Evolutionary conservation across 139 green algal species (phyloP).

Genomic region (Coelastrella sp.): DNA sequence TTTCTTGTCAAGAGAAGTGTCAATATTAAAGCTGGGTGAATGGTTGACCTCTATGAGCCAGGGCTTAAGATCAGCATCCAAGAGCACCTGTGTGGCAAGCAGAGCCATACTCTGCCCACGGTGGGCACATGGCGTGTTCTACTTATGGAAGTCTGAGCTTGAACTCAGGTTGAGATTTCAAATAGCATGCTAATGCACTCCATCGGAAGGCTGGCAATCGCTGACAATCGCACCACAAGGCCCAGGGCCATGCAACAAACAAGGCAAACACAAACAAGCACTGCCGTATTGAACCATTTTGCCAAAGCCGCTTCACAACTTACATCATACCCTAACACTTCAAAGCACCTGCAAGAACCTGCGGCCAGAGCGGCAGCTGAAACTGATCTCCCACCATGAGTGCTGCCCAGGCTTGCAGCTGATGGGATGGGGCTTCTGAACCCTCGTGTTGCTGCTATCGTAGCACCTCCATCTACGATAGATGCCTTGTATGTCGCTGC

Average conservation of each 20-base stretch:
- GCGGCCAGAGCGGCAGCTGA: constrained; percentile 8
- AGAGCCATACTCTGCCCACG: too few species aligned
- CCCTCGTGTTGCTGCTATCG: neutral
- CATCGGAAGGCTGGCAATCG: too few species aligned
- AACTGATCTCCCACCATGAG: neutral
- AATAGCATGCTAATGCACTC: too few species aligned
- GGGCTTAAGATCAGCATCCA: constrained; percentile 74
- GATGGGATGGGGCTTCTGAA: neutral
- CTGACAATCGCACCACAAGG: too few species aligned
- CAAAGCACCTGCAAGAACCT: constrained; percentile 81
- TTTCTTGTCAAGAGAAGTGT: constrained; percentile 74
- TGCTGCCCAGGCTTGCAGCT: neutral
- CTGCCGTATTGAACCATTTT: too few species aligned
- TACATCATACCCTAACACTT: constrained; percentile 76
- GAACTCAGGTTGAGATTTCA: too few species aligned
- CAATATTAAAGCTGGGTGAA: constrained; percentile 80
- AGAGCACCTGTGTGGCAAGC: constrained; percentile 44
- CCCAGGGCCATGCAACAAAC: too few species aligned
- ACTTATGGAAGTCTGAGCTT: neutral
- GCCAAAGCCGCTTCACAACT: neutral
- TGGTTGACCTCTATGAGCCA: constrained; percentile 93
- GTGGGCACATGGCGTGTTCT: neutral
- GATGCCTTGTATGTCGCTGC: constrained; percentile 14
- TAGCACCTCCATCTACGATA: neutral
- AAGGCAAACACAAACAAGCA: neutral